Evolutionary conservation across 1,284 basidiomycete genomes (phyloP), one percentile per base, ranked within the genome.

Genomic region (Ceratorhiza oryzae-sativae): DNA sequence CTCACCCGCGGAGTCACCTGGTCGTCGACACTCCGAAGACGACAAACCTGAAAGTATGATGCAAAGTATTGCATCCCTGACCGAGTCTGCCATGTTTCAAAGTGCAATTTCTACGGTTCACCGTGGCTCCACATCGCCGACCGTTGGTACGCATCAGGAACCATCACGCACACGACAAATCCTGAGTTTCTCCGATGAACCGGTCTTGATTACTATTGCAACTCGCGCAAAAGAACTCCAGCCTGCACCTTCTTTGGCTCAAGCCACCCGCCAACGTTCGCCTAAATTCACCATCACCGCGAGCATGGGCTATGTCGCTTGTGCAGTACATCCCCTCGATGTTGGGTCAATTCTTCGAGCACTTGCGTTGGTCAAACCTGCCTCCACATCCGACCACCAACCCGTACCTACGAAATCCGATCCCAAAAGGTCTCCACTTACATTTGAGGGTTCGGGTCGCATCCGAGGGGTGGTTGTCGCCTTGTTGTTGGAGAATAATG

Each of bases 61-160:
- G 3, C 90, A 92, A 77, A 92, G 91, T 4, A 82, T 93, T 55
- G 87, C 84, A 5, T 83, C 81, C 51, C 82, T 93, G 46, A 81
- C 82, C 27, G 55, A 72, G 10, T 79, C 82, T 6, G 90, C 86
- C 77, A 86, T 93, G 84, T 93, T 92, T 78, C 85, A 91, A 76
- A 93, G 91, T 76, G 89, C 90, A 1, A 77, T 91, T 30, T 89
- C 89, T 15, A 81, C 80, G n/a, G 73, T 79, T 18, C 73, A 20
- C n/a, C 48, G 15, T 20, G 32, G 46, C 27, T 39, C 59, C 20
- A 46, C 27, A 25, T 72, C 75, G 42, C 56, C 46, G 51, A 46
- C 71, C 20, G 46, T 61, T 36, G 67, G 42, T 36, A 46, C 55
- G 15, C 42, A 42, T 27, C 42, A 30, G 6, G 71, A 74, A 58